Conservation (phyloP, 495 filamentous ascomycete species). For the Annulohypoxylon maeteangense region DNA sequence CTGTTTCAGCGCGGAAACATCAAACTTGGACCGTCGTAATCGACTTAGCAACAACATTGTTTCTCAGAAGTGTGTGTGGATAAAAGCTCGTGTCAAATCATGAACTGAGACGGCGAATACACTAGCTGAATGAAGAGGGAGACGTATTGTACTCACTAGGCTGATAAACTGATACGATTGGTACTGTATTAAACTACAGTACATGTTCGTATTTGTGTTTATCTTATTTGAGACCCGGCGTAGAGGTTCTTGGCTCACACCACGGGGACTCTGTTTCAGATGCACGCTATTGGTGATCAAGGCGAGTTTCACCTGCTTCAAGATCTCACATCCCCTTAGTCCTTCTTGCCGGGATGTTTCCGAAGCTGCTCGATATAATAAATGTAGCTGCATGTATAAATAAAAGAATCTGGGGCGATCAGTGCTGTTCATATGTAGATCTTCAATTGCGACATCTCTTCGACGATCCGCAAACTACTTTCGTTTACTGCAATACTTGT, state of each 20-base stretch:
- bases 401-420: constrained; percentile 36
- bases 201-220: neutral
- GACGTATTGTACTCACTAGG: neutral
- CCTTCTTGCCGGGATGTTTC: constrained; percentile 15
- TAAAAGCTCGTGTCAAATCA: constrained; percentile 5
- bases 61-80: neutral
- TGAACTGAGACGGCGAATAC: constrained; percentile 14
- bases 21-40: constrained; percentile 21
- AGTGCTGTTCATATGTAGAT: constrained; percentile 32
- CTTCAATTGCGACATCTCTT: constrained; percentile 23
- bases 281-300: constrained; percentile 25
- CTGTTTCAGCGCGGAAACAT: constrained; percentile 39
- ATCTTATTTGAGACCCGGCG: constrained; percentile 1
- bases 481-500: constrained; percentile 30
- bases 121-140: neutral
- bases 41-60: neutral
- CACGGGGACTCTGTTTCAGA: constrained; percentile 32
- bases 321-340: constrained; percentile 26
- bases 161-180: constrained; percentile 16
- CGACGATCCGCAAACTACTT: constrained; percentile 28
- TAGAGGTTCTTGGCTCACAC: constrained; percentile 27
- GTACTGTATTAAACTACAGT: too few species aligned
- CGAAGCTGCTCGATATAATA: constrained; percentile 20
- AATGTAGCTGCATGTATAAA: constrained; percentile 19
- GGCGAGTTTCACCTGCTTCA: constrained; percentile 40